phyloP scores from a whole-genome alignment of 2,329 filamentous ascomycete species.

The Acrocalymma vagum region DNA sequence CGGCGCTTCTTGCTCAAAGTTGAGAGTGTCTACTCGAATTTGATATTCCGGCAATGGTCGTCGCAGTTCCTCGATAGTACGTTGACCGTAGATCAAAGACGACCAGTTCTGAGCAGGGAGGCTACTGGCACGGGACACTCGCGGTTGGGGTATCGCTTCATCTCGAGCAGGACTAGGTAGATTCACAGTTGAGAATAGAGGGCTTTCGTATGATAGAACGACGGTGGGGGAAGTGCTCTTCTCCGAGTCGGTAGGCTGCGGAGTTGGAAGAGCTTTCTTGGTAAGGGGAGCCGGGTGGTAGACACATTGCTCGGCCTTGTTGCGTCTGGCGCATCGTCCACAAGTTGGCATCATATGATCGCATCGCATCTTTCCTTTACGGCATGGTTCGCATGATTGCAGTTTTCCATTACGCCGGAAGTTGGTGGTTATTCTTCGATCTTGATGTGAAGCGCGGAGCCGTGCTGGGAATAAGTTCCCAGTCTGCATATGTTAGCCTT shows the following conservation, averaged over 20 bases:
- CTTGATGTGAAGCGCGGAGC: constrained; percentile 33
- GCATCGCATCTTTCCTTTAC: constrained; percentile 45
- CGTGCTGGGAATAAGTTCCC: constrained; percentile 39
- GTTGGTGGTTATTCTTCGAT: constrained; percentile 32
- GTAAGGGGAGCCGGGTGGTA: constrained; percentile 48
- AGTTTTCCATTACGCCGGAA: constrained; percentile 48
- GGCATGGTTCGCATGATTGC: constrained; percentile 48
- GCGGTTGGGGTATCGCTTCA: constrained; percentile 2
- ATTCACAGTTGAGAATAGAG: neutral
- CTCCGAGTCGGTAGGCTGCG: constrained; percentile 14
- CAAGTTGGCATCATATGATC: constrained; percentile 47
- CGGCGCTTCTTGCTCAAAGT: constrained; percentile 19
- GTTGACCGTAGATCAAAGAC: constrained; percentile 16
- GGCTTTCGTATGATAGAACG: neutral
- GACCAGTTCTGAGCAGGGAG: constrained; percentile 22
- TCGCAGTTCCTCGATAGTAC: constrained; percentile 23
- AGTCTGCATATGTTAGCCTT: no score
- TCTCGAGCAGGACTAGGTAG: neutral
- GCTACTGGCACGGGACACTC: constrained; percentile 20
- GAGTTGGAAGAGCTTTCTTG: constrained; percentile 25
- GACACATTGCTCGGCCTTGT: constrained; percentile 38
- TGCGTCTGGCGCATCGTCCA: constrained; percentile 39
- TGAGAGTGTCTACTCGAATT: constrained; percentile 13
- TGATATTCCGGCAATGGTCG: constrained; percentile 19
- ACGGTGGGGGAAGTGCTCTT: constrained; percentile 11